Evolutionary conservation across 2,329 filamentous ascomycete species (phyloP), one percentile per base, ranked within the genome.

Genomic region (Neofusicoccum cordaticola): DNA sequence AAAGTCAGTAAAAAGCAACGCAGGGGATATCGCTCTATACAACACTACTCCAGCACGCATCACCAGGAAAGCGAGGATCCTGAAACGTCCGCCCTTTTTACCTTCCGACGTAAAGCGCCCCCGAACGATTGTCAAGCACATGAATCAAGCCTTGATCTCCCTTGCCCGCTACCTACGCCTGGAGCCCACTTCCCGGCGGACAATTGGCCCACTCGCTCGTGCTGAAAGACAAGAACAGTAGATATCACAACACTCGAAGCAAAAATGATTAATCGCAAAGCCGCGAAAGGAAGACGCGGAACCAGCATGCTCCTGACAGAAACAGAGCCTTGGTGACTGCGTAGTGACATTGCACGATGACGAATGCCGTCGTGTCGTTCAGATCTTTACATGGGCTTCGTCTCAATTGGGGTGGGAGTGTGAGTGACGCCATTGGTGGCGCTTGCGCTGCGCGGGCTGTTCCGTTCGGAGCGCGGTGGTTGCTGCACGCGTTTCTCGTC

Each of bases 401-500:
- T 60, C 58, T 78, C 75, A n/a, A 73, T 72, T n/a, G 74, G 70
- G 6, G 74, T 72, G 39, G 74, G 70, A 45, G 71, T 69, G 50
- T 76, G 75, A 37, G 72, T 63, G 4, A 74, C 65, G 2, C 76
- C 76, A 41, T 78, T 78, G 1, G 71, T 69, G 3, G 74, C 67
- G 48, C 58, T 66, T 35, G 72, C 69, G 44, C 71, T 74, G 52
- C 75, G 74, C 12, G 81, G 81, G 68, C 79, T 82, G 62, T 73
- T 78, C 44, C 79, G 80, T 68, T 81, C 80, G 63, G 80, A 77
- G 31, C 63, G 63, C 1, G 63, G 63, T 13, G 53, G 63, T 72
- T 15, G 71, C 76, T 67, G 82, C 77, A 56, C 63, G 11, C 63
- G 44, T 76, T 87, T 87, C 45, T 95, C 90, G 66, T 97, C 94